Percentiles rank a stretch among this genome's conserved stretches.
These are phyloP conservation scores for Wickerhamiella siamensis DNA, from an alignment of 805 yeast species.

Conservation along the genomic window DNA sequence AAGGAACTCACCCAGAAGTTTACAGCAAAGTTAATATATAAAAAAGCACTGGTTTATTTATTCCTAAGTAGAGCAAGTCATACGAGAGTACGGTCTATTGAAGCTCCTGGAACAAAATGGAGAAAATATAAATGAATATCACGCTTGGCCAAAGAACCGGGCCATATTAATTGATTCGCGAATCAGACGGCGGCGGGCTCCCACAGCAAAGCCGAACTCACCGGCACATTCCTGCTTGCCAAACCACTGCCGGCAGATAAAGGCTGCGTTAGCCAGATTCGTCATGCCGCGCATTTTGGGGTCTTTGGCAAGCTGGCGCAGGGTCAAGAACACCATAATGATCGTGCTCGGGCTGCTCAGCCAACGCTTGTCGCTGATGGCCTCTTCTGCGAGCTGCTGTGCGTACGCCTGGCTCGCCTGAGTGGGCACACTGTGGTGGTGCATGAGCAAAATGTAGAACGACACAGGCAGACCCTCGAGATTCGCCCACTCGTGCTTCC, in stretches of 20 bases:
- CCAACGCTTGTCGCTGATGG: background rate
- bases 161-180: background rate
- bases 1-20: no score
- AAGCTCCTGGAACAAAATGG: no score
- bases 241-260: background rate
- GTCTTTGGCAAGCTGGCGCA: background rate
- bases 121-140: no score
- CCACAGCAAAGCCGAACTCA: background rate
- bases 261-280: conserved; percentile 1
- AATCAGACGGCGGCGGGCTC: background rate
- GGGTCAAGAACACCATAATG: background rate
- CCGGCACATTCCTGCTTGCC: background rate
- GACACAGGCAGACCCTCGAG: background rate
- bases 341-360: background rate
- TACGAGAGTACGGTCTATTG: no score
- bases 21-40: no score
- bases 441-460: background rate
- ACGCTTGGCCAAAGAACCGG: background rate
- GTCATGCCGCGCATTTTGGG: background rate
- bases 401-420: background rate
- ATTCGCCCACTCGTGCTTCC: background rate
- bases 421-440: background rate
- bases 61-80: no score
- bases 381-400: background rate
- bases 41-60: no score